Percentiles rank a stretch among this genome's conserved stretches.
These are phyloP conservation scores for Lenwebbia sp. DNA, from an alignment of 345 rosid genomes.

Conservation along the genomic window DNA sequence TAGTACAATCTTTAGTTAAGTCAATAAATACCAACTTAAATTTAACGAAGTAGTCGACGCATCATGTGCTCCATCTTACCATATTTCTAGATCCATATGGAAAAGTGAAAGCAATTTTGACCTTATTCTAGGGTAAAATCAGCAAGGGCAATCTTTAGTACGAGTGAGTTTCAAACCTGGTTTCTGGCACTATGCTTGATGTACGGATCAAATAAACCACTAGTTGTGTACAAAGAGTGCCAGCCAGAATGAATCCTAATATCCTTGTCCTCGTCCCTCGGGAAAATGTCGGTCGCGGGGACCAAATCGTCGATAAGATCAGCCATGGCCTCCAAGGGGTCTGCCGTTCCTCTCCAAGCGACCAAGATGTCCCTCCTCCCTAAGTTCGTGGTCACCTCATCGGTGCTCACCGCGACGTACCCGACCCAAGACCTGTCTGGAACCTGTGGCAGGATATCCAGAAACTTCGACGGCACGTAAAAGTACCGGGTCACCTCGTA, in stretches of 20 bases:
- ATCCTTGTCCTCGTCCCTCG: constrained; percentile 4
- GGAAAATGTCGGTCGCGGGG: constrained; percentile 23
- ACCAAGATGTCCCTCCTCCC: constrained; percentile 76
- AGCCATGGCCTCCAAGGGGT: constrained; percentile 34
- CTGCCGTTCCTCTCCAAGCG: no score
- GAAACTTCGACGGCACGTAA: background rate
- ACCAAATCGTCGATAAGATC: constrained; percentile 39
- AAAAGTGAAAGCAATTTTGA: background rate
- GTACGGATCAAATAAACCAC: constrained; percentile 15
- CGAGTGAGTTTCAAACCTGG: constrained; percentile 24
- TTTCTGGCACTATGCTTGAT: constrained; percentile 35
- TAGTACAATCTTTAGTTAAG: background rate
- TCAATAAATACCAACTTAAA: background rate
- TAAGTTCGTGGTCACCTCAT: constrained; percentile 32
- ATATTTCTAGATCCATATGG: background rate
- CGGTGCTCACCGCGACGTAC: constrained; percentile 67
- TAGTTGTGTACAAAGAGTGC: constrained; percentile 48
- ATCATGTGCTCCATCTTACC: background rate
- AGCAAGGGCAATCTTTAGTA: background rate
- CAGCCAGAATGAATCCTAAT: constrained; percentile 61
- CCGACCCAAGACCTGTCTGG: constrained; percentile 74
- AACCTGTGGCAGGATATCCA: no score
- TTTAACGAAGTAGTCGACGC: background rate
- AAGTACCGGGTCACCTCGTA: constrained; percentile 54
- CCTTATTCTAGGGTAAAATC: background rate